Percentiles rank a stretch among this genome's conserved stretches.
Conservation (phyloP, 2,329 filamentous ascomycete genomes). For the Penicillium sp. region DNA sequence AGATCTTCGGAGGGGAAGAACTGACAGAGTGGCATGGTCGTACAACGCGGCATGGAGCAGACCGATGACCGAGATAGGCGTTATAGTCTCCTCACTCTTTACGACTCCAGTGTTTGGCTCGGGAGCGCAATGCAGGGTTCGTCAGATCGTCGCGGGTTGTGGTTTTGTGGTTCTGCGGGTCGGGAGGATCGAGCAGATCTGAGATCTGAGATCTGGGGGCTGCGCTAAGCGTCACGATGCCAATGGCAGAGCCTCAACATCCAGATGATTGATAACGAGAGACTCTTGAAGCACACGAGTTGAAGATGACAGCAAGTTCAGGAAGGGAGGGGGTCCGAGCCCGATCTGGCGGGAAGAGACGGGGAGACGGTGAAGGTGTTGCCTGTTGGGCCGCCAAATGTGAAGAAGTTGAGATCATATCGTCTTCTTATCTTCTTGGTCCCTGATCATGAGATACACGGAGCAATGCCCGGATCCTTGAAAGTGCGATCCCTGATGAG, state of each 20-base stretch:
- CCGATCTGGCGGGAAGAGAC: slow-evolving; percentile 24
- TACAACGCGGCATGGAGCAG: slow-evolving; percentile 1
- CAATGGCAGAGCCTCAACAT: neutral
- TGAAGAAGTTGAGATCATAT: neutral
- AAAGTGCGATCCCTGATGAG: neutral
- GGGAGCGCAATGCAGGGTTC: neutral
- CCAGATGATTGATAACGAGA: neutral
- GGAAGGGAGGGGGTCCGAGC: slow-evolving; percentile 18
- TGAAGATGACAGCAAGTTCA: slow-evolving; percentile 6
- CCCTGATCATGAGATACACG: neutral
- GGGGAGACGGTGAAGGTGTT: neutral
- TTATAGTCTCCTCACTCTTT: neutral
- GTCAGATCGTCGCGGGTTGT: slow-evolving; percentile 3
- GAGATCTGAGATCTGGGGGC: neutral
- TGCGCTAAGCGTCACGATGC: neutral
- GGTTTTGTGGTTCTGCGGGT: slow-evolving; percentile 6
- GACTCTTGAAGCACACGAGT: neutral
- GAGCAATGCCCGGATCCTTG: neutral
- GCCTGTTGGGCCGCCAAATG: neutral
- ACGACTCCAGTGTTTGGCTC: slow-evolving; percentile 1
- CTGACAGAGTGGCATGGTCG: slow-evolving; percentile 1
- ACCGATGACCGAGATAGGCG: neutral
- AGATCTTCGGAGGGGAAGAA: neutral
- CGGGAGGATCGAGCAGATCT: slow-evolving; percentile 7
- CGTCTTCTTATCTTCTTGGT: neutral